Evolutionary conservation across 495 filamentous ascomycete genomes (phyloP).

Genomic region (Xylona heveae): DNA sequence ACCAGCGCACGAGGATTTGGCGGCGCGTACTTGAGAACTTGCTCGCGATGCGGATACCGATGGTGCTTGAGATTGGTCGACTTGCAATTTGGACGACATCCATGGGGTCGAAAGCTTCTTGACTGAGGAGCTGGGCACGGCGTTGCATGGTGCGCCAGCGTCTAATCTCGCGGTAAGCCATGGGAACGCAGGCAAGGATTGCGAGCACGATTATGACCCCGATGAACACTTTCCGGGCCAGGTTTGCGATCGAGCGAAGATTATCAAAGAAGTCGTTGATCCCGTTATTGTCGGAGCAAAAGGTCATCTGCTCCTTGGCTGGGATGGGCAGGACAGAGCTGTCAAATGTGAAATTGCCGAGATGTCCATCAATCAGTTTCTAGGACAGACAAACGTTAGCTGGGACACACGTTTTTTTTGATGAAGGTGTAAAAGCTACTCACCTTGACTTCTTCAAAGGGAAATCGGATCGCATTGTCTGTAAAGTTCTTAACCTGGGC

Average conservation of each 20-base stretch:
- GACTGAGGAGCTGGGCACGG: conserved; percentile 41
- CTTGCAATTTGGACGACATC: conserved; percentile 81
- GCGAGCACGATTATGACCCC: conserved; percentile 47
- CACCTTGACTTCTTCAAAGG: conserved; percentile 41
- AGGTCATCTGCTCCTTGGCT: conserved; percentile 55
- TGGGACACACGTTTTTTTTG: neutral
- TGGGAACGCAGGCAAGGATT: conserved; percentile 47
- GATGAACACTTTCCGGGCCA: conserved; percentile 53
- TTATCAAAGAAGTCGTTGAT: conserved; percentile 75
- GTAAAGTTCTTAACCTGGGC: conserved; percentile 61
- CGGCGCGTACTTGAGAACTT: conserved; percentile 43
- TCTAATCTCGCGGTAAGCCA: conserved; percentile 61
- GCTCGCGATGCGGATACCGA: conserved; percentile 52
- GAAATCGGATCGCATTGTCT: conserved; percentile 42
- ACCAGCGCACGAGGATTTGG: conserved; percentile 61
- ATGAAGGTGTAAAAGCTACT: conserved; percentile 1
- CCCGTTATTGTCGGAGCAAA: conserved; percentile 67
- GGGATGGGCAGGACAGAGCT: conserved; percentile 57
- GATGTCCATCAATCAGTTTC: conserved; percentile 39
- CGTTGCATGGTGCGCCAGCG: conserved; percentile 53
- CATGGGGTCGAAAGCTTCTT: conserved; percentile 51
- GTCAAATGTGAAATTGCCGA: conserved; percentile 58
- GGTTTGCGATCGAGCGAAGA: conserved; percentile 33
- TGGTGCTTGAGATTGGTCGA: conserved; percentile 44
- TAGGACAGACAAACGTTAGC: conserved; percentile 19